Evolutionary conservation across 257 asterid genomes (phyloP).

Genomic region (Solanum clarkiae): DNA sequence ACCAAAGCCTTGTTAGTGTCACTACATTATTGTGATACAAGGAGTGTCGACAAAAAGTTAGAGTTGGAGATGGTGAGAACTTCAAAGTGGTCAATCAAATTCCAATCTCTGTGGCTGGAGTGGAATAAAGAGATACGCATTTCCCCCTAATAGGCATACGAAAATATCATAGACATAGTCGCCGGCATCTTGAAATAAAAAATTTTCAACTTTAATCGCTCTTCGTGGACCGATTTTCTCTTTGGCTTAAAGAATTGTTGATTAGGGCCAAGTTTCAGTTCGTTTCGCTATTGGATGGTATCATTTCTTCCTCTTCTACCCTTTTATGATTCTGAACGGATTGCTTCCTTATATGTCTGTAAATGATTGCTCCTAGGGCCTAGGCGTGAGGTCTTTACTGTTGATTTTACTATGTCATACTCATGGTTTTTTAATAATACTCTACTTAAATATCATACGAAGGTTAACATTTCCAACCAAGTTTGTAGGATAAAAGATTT

Average conservation of each 20-base stretch:
- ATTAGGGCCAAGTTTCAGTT: not conserved
- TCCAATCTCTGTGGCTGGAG: not conserved
- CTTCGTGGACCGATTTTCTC: not conserved
- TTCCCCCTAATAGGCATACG: not conserved
- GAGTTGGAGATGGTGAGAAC: not conserved
- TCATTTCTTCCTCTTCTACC: not conserved
- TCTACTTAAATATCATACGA: not conserved
- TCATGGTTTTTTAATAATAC: not conserved
- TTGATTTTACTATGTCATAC: not conserved
- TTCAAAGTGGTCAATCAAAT: not conserved
- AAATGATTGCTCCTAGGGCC: not conserved
- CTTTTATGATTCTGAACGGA: not conserved
- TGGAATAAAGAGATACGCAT: not conserved
- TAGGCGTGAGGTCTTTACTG: not conserved
- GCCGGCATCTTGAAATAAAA: not conserved
- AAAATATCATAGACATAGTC: not conserved
- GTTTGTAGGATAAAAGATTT: not conserved
- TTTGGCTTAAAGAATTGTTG: not conserved
- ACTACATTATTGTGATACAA: no score
- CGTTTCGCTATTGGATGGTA: not conserved
- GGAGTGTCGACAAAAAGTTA: no score
- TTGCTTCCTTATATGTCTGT: not conserved
- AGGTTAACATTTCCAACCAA: not conserved
- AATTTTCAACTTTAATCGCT: not conserved
- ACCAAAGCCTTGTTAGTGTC: no score